A percentile compares a stretch with the other conserved stretches of the same genome.
Conservation (phyloP, 2,329 filamentous ascomycete genomes). For the Xylariomycetidae sp. region DNA sequence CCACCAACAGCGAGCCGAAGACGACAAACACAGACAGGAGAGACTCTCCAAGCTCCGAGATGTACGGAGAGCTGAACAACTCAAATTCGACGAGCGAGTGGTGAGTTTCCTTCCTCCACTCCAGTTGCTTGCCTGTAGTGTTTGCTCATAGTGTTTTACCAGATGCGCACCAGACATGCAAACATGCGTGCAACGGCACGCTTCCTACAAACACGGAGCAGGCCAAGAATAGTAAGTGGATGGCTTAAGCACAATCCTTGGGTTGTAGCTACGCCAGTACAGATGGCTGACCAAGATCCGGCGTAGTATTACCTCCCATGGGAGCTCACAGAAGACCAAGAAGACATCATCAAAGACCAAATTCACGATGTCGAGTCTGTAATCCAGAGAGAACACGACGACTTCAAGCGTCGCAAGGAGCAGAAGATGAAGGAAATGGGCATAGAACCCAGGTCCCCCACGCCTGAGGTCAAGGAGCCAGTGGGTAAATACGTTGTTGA, state of each 20-base stretch:
- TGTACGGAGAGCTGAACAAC: slow-evolving; percentile 64
- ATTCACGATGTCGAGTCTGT: slow-evolving; percentile 58
- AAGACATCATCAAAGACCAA: slow-evolving; percentile 67
- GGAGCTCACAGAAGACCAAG: slow-evolving; percentile 65
- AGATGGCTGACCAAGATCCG: slow-evolving; percentile 5
- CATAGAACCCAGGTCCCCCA: slow-evolving; percentile 21
- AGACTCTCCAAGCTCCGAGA: slow-evolving; percentile 58
- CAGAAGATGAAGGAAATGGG: slow-evolving; percentile 35
- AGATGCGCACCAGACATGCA: slow-evolving; percentile 73
- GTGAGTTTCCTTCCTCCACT: slow-evolving; percentile 45
- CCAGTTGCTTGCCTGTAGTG: too few relatives aligned
- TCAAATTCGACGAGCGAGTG: slow-evolving; percentile 68
- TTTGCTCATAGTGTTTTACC: too few relatives aligned
- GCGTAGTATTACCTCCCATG: slow-evolving; percentile 80
- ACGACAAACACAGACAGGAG: slow-evolving; percentile 62
- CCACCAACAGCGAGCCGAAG: slow-evolving; percentile 67
- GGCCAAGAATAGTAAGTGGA: slow-evolving; percentile 67
- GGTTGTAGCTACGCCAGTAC: too few relatives aligned
- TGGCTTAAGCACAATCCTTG: neutral
- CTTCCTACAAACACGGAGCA: slow-evolving; percentile 66
- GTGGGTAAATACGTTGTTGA: slow-evolving; percentile 40
- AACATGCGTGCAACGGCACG: slow-evolving; percentile 68
- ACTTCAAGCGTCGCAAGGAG: slow-evolving; percentile 52
- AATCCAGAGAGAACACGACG: slow-evolving; percentile 60
- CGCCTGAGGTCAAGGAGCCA: slow-evolving; percentile 32